A percentile compares a stretch with the other conserved stretches of the same genome.
phyloP scores from a whole-genome alignment of 495 filamentous ascomycete genomes.

The Penicillium simplicissimum region DNA sequence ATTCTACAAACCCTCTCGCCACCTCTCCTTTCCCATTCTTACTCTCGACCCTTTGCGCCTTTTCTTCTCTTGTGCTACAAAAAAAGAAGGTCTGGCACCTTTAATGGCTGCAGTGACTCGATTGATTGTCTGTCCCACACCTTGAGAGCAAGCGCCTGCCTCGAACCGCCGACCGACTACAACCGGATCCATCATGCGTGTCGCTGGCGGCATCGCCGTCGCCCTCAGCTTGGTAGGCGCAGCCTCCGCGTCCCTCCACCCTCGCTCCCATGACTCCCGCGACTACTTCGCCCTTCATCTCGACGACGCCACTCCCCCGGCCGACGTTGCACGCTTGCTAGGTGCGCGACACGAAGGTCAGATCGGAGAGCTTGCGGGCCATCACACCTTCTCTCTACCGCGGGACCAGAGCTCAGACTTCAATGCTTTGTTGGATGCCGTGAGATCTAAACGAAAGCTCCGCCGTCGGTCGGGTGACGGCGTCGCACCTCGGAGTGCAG shows the following conservation, averaged over 20 bases:
- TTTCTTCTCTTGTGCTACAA: not conserved
- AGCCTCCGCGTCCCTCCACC: conserved; percentile 43
- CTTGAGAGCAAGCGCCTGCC: conserved; percentile 20
- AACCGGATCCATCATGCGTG: conserved; percentile 34
- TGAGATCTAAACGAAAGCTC: conserved; percentile 53
- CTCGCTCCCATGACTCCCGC: conserved; percentile 66
- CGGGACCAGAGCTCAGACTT: conserved; percentile 52
- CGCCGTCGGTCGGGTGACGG: conserved; percentile 53
- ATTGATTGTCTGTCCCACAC: conserved; percentile 6
- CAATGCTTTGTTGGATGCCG: conserved; percentile 61
- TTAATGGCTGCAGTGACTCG: conserved; percentile 34
- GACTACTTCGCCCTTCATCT: conserved; percentile 93
- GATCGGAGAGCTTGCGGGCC: conserved; percentile 75
- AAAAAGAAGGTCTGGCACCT: conserved; percentile 4
- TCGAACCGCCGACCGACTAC: conserved; percentile 9
- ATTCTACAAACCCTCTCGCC: conserved; percentile 13
- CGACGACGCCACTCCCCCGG: conserved; percentile 61
- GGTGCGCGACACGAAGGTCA: conserved; percentile 81
- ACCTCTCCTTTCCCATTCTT: not conserved
- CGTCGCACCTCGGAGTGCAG: conserved; percentile 46
- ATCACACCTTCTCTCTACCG: conserved; percentile 79
- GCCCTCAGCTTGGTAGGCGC: conserved; percentile 37
- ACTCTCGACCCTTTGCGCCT: not conserved
- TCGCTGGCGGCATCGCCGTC: conserved; percentile 41
- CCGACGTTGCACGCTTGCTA: conserved; percentile 69